These are phyloP conservation scores for Fraxinus dipetala DNA, from an alignment of 305 asterid genomes.

Conservation along the genomic window DNA sequence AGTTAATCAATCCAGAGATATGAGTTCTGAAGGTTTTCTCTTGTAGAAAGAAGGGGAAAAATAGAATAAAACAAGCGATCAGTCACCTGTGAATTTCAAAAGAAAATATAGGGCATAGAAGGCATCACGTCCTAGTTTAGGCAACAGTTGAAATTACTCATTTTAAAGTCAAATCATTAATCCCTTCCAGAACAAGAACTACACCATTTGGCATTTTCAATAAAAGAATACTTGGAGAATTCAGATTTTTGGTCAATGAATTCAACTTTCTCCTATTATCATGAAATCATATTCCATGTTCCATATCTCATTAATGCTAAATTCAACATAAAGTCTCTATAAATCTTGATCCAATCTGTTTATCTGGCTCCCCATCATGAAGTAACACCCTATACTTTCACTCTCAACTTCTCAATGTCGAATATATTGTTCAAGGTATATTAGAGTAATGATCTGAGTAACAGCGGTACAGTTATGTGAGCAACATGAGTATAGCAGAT, in stretches of 20 bases:
- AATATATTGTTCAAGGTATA: neutral
- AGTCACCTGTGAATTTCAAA: neutral
- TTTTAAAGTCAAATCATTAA: neutral
- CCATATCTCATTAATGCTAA: neutral
- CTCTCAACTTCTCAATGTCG: neutral
- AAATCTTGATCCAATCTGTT: neutral
- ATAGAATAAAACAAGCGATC: neutral
- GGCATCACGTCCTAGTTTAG: neutral
- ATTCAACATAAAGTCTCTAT: neutral
- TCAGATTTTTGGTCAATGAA: neutral
- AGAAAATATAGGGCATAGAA: neutral
- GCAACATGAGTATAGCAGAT: neutral
- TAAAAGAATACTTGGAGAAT: neutral
- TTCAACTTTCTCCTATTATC: neutral
- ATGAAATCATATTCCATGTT: neutral
- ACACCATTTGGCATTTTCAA: neutral
- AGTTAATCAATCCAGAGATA: constrained; percentile 12
- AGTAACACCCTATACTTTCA: neutral
- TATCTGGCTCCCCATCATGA: neutral
- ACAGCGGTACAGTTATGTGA: neutral
- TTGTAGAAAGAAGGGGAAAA: neutral
- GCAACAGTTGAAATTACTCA: neutral
- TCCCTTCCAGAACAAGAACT: neutral
- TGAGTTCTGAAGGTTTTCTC: neutral
- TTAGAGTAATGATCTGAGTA: neutral